Conservation (phyloP, 306 rosid genomes). For the Trifolium pratense region DNA sequence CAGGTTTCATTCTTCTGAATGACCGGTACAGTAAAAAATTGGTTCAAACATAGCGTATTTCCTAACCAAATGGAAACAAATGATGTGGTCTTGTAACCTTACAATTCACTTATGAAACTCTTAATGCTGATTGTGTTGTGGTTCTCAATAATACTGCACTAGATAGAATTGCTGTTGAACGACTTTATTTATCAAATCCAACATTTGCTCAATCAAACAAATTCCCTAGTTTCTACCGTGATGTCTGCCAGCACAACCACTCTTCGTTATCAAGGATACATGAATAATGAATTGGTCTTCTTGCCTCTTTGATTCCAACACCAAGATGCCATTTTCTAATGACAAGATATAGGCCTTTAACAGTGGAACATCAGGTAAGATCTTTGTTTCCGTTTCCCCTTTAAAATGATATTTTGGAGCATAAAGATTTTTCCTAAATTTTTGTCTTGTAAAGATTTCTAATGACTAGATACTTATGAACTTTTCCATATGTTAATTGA, state of each 20-base stretch:
- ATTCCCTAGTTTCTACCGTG: constrained; percentile 95
- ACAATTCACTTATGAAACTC: constrained; percentile 94
- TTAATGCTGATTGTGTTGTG: constrained; percentile 98
- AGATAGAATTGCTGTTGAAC: constrained; percentile 95
- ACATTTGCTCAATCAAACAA: constrained; percentile 97
- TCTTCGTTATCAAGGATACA: constrained; percentile 96
- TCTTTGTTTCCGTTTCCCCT: background rate
- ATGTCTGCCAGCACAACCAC: constrained; percentile 99
- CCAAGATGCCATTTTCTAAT: constrained; percentile 99
- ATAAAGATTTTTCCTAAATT: constrained; percentile 1
- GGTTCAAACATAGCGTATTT: constrained; percentile 97
- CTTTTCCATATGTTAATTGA: too few relatives aligned
- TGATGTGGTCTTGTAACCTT: constrained; percentile 99
- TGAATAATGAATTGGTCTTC: constrained; percentile 99
- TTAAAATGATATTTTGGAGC: constrained; percentile 9
- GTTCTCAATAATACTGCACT: constrained; percentile 98
- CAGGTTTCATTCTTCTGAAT: constrained; percentile 78
- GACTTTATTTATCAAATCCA: constrained; percentile 96
- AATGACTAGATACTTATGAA: too few relatives aligned
- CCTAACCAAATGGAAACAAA: constrained; percentile 99
- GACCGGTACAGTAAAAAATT: constrained; percentile 98
- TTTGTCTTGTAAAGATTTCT: constrained; percentile 20
- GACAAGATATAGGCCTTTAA: constrained; percentile 98
- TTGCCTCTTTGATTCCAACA: constrained; percentile 95
- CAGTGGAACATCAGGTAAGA: constrained; percentile 95